Evolutionary conservation across 192 early-diverging fungal genomes (phyloP).

Genomic region (Pecoramyces ruminantium): DNA sequence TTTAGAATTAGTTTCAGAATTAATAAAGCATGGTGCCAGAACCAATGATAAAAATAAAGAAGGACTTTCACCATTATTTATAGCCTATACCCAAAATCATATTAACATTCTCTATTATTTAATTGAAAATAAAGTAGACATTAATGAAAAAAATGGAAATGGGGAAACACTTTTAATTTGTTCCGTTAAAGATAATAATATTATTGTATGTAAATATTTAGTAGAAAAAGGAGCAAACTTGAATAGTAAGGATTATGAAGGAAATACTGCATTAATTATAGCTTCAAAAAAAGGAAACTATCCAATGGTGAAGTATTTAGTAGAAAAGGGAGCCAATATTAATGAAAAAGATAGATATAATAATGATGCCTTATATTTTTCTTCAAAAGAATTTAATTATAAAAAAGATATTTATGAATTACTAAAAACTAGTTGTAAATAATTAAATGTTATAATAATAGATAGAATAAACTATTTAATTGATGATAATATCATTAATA

Average conservation of each 20-base stretch:
- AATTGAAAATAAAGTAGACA: background rate
- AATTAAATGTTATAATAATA: too few species aligned
- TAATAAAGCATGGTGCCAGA: background rate
- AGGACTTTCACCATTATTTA: background rate
- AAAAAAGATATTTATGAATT: background rate
- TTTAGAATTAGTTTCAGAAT: background rate
- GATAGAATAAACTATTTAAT: too few species aligned
- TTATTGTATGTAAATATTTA: background rate
- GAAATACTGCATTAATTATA: background rate
- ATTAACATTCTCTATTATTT: background rate
- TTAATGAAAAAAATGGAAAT: background rate
- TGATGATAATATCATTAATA: too few species aligned
- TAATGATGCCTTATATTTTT: background rate
- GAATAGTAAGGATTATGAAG: background rate
- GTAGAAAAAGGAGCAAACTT: background rate
- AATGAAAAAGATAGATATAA: background rate
- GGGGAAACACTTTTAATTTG: background rate
- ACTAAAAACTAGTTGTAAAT: background rate
- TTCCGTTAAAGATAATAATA: background rate
- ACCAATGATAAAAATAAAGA: background rate
- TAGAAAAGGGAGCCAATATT: background rate
- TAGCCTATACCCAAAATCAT: background rate
- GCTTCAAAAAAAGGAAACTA: background rate
- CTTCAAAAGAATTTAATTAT: background rate
- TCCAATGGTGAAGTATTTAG: background rate